phyloP scores from a whole-genome alignment of 2,329 filamentous ascomycete genomes.

The Claviceps sp. region DNA sequence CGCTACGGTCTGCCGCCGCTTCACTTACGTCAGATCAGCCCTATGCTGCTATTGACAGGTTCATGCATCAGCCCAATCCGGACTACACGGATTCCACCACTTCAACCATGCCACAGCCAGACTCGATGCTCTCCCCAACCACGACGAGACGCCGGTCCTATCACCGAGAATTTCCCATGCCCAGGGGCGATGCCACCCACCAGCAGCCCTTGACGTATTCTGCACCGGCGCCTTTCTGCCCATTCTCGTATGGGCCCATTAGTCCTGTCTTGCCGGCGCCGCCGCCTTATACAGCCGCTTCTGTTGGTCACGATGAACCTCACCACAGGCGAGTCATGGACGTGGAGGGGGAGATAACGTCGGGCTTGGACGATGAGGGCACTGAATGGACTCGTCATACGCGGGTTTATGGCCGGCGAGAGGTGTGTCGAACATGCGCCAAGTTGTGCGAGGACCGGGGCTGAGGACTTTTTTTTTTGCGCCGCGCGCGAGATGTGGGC shows the following conservation, averaged over 20 bases:
- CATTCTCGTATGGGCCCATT: constrained; percentile 36
- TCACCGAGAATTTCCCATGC: constrained; percentile 26
- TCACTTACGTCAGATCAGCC: constrained; percentile 25
- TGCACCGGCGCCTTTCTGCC: constrained; percentile 23
- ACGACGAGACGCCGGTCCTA: constrained; percentile 29
- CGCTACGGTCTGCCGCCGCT: constrained; percentile 26
- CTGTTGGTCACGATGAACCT: constrained; percentile 11
- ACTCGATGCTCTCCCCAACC: constrained; percentile 15
- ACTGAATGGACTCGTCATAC: constrained; percentile 44
- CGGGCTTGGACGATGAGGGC: constrained; percentile 32
- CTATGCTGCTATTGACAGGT: constrained; percentile 18
- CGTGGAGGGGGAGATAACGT: constrained; percentile 37
- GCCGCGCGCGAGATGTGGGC: too few relatives aligned
- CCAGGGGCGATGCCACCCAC: constrained; percentile 19
- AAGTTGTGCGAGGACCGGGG: constrained; percentile 28
- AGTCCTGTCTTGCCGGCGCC: constrained; percentile 34
- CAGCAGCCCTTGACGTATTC: constrained; percentile 13
- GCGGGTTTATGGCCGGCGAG: constrained; percentile 42
- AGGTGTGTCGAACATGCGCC: constrained; percentile 39
- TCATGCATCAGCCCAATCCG: constrained; percentile 36
- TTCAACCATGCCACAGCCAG: constrained; percentile 13
- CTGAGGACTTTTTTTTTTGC: constrained; percentile 14
- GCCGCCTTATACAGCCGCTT: constrained; percentile 18
- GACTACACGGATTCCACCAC: constrained; percentile 30
- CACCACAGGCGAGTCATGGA: constrained; percentile 23